Evolutionary conservation across 2,329 filamentous ascomycete genomes (phyloP).

Genomic region (Fusarium tricinctum): DNA sequence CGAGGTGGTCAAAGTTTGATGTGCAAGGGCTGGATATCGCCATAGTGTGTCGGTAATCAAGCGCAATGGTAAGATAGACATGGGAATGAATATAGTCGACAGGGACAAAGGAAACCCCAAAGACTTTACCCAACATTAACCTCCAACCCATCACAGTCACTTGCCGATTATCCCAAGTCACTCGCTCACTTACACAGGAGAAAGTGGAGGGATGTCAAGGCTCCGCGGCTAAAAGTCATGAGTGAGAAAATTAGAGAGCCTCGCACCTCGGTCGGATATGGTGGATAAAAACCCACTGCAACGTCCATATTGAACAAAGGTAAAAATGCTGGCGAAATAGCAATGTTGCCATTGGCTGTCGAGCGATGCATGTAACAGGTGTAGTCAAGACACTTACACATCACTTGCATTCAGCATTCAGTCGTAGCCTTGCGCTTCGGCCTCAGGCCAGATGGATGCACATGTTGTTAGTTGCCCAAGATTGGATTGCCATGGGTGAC

Average conservation of each 20-base stretch:
- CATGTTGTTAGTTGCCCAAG: background rate
- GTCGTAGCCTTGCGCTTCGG: conserved; percentile 9
- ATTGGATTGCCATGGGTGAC: conserved; percentile 48
- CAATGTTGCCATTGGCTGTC: conserved; percentile 29
- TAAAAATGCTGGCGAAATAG: conserved; percentile 21
- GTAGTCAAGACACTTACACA: conserved; percentile 35
- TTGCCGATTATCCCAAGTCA: conserved; percentile 5
- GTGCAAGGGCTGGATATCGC: conserved; percentile 34
- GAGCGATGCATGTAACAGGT: conserved; percentile 18
- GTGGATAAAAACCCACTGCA: conserved; percentile 23
- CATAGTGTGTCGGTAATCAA: conserved; percentile 28
- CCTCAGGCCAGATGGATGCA: conserved; percentile 25
- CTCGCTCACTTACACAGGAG: conserved; percentile 23
- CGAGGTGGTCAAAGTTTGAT: conserved; percentile 33
- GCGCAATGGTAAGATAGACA: conserved; percentile 11
- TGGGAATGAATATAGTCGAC: background rate
- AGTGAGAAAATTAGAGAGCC: conserved; percentile 11
- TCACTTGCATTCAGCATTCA: conserved; percentile 1
- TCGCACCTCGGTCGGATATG: conserved; percentile 31
- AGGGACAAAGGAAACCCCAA: background rate
- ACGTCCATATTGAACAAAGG: conserved; percentile 2
- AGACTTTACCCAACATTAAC: background rate
- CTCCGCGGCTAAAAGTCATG: conserved; percentile 18
- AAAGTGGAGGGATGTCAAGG: conserved; percentile 26
- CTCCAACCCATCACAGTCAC: background rate